Base-by-base conservation (phyloP, 495 filamentous ascomycete species). In the Aspergillus baeticus region DNA sequence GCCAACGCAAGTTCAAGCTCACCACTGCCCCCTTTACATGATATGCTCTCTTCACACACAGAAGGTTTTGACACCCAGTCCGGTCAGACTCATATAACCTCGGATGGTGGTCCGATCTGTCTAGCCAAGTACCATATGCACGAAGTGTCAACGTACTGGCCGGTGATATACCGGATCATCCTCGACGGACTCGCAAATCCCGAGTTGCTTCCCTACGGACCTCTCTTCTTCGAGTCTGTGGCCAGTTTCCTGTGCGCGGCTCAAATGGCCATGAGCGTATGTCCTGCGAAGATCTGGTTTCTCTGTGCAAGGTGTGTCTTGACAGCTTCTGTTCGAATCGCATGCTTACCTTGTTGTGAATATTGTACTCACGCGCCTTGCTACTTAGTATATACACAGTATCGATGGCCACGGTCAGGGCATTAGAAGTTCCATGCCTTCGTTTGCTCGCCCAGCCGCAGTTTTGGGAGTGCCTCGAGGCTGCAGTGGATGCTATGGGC, bases 121-220 rank as follows among this genome's bases (percentile, higher is more conserved):
- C 34, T 18, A 22, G 34, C 18, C 20, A 52, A 52, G 15, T 20
- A 29, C 15, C 33, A 37, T 17, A 14, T 52, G 15, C 41, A 52
- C 22, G 49, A 52, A 29, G 5, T 52, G 15, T 39, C 18, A 8
- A 11, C 39, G 34, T 52, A 52, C 49, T 52, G 49, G 49, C 49
- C 49, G 17, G 49, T 41, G 35, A 52, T 52, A n/a, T 52, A 44
- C 34, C 18, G 67, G 58, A 1, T 63, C 63, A 31, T 51, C 59
- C 4, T 70, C 58, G 60, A 70, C 64, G 67, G 63, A 50, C 4
- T 59, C 60, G 0, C 65, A 58, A 18, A 68, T 45, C 14, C 65
- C 65, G 2, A 45, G 15, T 7, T 52, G 5, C 49, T 52, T 7
- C 49, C 49, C 15, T 52, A 52, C 20, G 49, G 34, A 23, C 49